Conservation (phyloP, 2,329 filamentous ascomycete genomes). For the Penicillium occitanis region DNA sequence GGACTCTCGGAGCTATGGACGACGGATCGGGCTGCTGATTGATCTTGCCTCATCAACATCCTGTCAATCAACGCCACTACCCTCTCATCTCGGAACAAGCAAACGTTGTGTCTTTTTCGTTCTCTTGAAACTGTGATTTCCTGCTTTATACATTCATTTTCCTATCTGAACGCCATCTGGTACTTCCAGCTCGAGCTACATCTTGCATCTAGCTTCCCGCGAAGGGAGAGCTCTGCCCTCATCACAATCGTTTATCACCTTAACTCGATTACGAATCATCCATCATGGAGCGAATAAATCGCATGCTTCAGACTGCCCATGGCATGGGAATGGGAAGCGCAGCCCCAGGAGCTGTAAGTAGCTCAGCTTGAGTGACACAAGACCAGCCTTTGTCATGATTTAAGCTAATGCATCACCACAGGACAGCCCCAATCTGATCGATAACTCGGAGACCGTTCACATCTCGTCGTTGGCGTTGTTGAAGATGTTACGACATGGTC, state of each 20-base stretch:
- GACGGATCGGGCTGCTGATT: conserved; percentile 6
- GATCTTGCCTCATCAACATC: conserved; percentile 12
- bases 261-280: conserved; percentile 20
- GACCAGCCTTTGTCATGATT: neutral
- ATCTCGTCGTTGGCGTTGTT: conserved; percentile 95
- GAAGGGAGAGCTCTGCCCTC: conserved; percentile 23
- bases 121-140: neutral
- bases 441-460: conserved; percentile 99
- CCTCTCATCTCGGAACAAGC: neutral
- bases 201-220: conserved; percentile 16
- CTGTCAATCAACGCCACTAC: neutral
- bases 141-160: neutral
- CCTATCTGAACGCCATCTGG: neutral
- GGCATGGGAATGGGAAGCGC: conserved; percentile 52
- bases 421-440: conserved; percentile 90
- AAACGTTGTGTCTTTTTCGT: neutral
- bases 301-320: conserved; percentile 75
- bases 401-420: conserved; percentile 38
- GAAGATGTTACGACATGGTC: conserved; percentile 98
- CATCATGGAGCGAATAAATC: conserved; percentile 86
- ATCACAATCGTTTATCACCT: conserved; percentile 21
- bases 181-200: conserved; percentile 18
- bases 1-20: conserved; percentile 18
- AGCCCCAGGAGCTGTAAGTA: conserved; percentile 44
- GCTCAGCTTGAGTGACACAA: conserved; percentile 10